phyloP scores from a whole-genome alignment of 306 rosid species.

The Prunus mume region DNA sequence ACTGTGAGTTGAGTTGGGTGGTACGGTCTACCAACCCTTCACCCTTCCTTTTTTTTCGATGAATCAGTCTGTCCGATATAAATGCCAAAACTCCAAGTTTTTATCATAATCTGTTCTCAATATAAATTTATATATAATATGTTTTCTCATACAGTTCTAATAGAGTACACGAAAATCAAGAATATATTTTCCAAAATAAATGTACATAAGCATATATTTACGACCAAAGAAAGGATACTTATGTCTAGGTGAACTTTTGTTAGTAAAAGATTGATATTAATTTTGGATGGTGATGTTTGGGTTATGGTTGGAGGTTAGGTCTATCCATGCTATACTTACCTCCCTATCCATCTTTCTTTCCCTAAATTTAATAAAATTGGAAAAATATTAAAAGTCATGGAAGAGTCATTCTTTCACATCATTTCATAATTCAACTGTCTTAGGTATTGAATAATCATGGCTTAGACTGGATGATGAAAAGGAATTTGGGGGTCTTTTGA shows the following conservation, averaged over 20 bases:
- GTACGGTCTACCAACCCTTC: slow-evolving; percentile 51
- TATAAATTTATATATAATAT: too few relatives aligned
- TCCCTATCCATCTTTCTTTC: neutral
- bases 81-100: slow-evolving; percentile 7
- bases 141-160: too few relatives aligned
- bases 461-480: neutral
- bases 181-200: too few relatives aligned
- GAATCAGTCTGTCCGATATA: slow-evolving; percentile 18
- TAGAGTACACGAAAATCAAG: too few relatives aligned
- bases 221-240: neutral
- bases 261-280: slow-evolving; percentile 17
- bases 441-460: neutral
- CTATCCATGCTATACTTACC: slow-evolving; percentile 29
- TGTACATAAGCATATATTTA: too few relatives aligned
- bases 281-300: slow-evolving; percentile 24
- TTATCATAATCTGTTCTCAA: too few relatives aligned
- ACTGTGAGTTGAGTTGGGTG: slow-evolving; percentile 40
- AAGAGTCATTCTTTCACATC: neutral
- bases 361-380: slow-evolving; percentile 2
- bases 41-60: neutral
- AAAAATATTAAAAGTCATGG: neutral
- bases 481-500: neutral
- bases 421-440: neutral
- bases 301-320: slow-evolving; percentile 57
- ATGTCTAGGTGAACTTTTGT: neutral